Percentiles rank a stretch among this genome's conserved stretches.
Conservation (phyloP, 306 rosid species). For the Benincasa hispida region DNA sequence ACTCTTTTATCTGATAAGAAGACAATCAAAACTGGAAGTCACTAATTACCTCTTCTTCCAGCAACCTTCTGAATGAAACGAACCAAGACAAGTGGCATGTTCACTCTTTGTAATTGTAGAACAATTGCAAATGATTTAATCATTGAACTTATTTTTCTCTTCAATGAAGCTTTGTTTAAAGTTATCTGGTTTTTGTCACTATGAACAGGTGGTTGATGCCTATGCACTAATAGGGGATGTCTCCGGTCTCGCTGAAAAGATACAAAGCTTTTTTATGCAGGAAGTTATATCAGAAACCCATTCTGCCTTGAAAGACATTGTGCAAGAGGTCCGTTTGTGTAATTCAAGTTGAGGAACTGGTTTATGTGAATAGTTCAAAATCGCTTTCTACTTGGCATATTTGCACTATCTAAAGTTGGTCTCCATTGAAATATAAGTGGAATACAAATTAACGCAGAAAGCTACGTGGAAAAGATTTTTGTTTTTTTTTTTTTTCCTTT, state of each 20-base stretch:
- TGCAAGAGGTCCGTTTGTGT: slow-evolving; percentile 54
- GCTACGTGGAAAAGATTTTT: neutral
- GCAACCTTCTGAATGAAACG: too few species aligned
- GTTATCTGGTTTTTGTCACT: neutral
- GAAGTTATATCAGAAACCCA: slow-evolving; percentile 95
- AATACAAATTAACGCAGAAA: neutral
- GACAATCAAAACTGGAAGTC: too few species aligned
- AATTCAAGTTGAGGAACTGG: neutral
- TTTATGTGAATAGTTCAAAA: neutral
- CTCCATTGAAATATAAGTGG: neutral
- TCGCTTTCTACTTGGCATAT: neutral
- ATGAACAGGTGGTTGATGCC: slow-evolving; percentile 82
- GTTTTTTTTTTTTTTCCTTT: neutral
- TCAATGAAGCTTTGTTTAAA: neutral
- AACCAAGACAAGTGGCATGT: too few species aligned
- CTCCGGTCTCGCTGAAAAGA: slow-evolving; percentile 93
- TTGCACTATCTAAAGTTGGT: neutral
- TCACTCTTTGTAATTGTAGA: neutral
- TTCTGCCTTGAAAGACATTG: slow-evolving; percentile 53
- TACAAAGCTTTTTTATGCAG: slow-evolving; percentile 99
- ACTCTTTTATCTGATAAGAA: too few species aligned
- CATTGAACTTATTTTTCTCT: neutral
- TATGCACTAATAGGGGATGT: slow-evolving; percentile 92
- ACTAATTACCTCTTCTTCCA: too few species aligned
- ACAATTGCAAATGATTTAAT: neutral